Evolutionary conservation across 805 yeast species (phyloP), one percentile per base, ranked within the genome.

Genomic region (Myxozyma kluyveri): DNA sequence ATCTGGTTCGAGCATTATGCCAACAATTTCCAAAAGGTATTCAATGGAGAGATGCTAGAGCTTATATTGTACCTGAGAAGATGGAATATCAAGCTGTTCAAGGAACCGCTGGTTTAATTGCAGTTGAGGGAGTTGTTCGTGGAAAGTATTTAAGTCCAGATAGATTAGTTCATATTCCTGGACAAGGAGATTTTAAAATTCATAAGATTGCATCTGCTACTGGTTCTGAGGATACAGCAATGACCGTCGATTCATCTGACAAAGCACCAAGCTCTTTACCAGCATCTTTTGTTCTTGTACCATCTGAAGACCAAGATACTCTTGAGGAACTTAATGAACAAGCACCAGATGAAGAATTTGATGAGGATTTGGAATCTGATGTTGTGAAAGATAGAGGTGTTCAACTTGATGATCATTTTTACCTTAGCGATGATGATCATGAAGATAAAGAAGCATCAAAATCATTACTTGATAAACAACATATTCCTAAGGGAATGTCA

Each of bases 11-110:
- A 67, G 73, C 75, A 3, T 63, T 93, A 23, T 86, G 96, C 65
- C 97, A 91, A 64, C 86, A 83, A 69, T 80, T 83, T 62, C 99
- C 99, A 24, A 83, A 82, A 64, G 80, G 87, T 0, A 75, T 95
- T 42, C 80, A 79, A 22, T 93, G 99, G 98, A 83, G 98, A 71
- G 97, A 91, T 62, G 71, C 82, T n/a, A 76, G 99, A 65, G 91
- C 96, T 5, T 93, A 89, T 71, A 47, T 93, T 47, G 76, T 93
- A 7, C 90, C 95, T 1, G 95, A 89, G 60, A 64, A 69, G 3
- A 74, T 86, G 0, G 60, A 67, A 21, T 78, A 78, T 74, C 67
- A 71, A 17, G 59, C 62, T 39, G 74, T 73, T 5, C 63, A 72
- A 26, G 47, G 52, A 7, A 26, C 32, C 7, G 52, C 50, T n/a